Evolutionary conservation across 306 rosid genomes (phyloP).

Genomic region (Astragalus membranaceus): DNA sequence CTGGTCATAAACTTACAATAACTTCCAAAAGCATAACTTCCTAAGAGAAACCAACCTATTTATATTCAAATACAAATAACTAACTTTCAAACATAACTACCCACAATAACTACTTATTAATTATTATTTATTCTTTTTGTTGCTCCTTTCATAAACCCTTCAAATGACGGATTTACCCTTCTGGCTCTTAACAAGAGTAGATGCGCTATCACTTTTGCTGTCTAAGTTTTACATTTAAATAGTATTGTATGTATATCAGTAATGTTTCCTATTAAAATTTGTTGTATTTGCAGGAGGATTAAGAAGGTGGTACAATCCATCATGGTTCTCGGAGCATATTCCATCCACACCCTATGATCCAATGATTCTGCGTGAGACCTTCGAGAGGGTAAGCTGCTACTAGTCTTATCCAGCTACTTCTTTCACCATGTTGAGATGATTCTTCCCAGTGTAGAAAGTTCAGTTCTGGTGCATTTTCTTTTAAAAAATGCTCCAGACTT

Average conservation of each 20-base stretch:
- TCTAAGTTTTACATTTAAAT: neutral
- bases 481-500: neutral
- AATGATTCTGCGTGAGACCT: slow-evolving; percentile 52
- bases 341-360: slow-evolving; percentile 81
- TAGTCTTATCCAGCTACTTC: neutral
- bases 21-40: too few relatives aligned
- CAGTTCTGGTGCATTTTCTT: slow-evolving; percentile 10
- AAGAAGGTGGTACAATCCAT: slow-evolving; percentile 95
- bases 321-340: slow-evolving; percentile 64
- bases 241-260: neutral
- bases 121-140: too few relatives aligned
- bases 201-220: too few relatives aligned
- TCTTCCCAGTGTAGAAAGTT: neutral
- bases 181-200: too few relatives aligned
- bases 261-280: slow-evolving; percentile 5
- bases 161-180: too few relatives aligned
- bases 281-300: slow-evolving; percentile 54
- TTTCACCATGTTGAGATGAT: neutral
- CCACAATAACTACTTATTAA: too few relatives aligned
- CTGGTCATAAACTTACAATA: too few relatives aligned
- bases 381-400: slow-evolving; percentile 62
- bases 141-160: too few relatives aligned
- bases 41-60: too few relatives aligned
- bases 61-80: too few relatives aligned
- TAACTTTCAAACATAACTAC: too few relatives aligned